Conservation (phyloP, 176 grass and related monocot genomes). For the Calamus simplicifolius region DNA sequence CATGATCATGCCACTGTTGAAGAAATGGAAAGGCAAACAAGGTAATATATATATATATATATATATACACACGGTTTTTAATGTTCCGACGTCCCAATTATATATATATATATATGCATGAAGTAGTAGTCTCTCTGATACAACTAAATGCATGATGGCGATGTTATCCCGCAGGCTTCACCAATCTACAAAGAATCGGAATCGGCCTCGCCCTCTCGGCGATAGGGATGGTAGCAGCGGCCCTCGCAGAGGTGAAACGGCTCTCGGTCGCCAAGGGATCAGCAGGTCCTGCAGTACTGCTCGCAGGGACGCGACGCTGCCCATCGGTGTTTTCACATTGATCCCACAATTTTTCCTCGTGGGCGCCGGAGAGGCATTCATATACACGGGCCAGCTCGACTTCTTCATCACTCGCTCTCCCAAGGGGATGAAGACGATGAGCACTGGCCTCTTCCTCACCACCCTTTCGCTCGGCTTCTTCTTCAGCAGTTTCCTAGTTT, state of each 20-base stretch:
- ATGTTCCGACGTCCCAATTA: too few species aligned
- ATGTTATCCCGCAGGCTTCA: constrained; percentile 32
- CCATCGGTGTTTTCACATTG: constrained; percentile 61
- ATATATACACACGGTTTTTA: too few species aligned
- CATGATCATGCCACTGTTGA: constrained; percentile 55
- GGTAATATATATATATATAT: constrained; percentile 5
- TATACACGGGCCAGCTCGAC: constrained; percentile 83
- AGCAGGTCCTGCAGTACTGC: not conserved
- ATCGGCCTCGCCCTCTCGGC: constrained; percentile 55
- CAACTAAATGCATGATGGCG: too few species aligned
- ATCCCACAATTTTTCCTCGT: constrained; percentile 73
- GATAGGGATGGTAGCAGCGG: constrained; percentile 47
- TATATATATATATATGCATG: too few species aligned
- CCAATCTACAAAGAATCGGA: constrained; percentile 63
- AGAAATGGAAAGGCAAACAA: constrained; percentile 29
- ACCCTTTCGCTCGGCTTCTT: constrained; percentile 82
- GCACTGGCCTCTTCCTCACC: constrained; percentile 68
- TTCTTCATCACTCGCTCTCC: constrained; percentile 91
- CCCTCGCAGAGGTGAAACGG: constrained; percentile 37
- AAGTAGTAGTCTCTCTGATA: too few species aligned
- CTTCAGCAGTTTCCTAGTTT: constrained; percentile 65
- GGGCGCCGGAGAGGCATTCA: constrained; percentile 70
- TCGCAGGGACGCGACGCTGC: constrained; percentile 12
- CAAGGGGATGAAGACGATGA: constrained; percentile 91
- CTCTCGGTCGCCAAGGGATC: constrained; percentile 24